Conservation (phyloP, 2,329 filamentous ascomycete species). For the Penicillium rolfsii region DNA sequence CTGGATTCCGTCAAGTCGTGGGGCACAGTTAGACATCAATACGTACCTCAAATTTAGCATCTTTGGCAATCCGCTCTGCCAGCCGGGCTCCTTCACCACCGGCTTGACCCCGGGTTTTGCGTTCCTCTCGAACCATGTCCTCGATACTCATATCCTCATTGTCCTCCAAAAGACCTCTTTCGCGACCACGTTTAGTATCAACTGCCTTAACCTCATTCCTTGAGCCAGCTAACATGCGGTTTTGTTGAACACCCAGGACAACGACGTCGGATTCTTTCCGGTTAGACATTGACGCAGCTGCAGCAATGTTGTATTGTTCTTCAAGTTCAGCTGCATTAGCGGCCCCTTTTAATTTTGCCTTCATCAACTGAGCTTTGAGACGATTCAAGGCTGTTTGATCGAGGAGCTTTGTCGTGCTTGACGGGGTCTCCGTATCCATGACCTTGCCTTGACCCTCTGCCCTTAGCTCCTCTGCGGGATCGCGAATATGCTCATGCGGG, state of each 20-base stretch:
- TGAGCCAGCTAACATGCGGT: slow-evolving; percentile 79
- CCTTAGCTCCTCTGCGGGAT: slow-evolving; percentile 42
- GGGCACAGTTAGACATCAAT: not conserved
- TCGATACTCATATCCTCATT: slow-evolving; percentile 96
- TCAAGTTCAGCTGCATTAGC: slow-evolving; percentile 77
- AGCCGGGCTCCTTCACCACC: slow-evolving; percentile 81
- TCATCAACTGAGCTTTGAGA: slow-evolving; percentile 92
- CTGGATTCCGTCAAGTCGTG: not conserved
- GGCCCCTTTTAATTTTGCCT: slow-evolving; percentile 81
- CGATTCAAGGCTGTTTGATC: slow-evolving; percentile 84
- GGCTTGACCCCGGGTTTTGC: slow-evolving; percentile 74
- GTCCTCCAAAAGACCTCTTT: slow-evolving; percentile 81
- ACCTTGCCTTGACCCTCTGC: slow-evolving; percentile 58
- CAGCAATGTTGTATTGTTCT: slow-evolving; percentile 73
- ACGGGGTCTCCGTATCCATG: slow-evolving; percentile 59
- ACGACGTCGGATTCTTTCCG: slow-evolving; percentile 68
- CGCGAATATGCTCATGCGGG: slow-evolving; percentile 31
- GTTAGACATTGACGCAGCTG: slow-evolving; percentile 65
- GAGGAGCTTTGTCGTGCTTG: slow-evolving; percentile 56
- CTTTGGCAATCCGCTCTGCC: slow-evolving; percentile 92
- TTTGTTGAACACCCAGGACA: slow-evolving; percentile 85
- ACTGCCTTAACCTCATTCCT: slow-evolving; percentile 75
- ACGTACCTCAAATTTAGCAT: slow-evolving; percentile 77
- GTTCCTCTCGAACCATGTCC: slow-evolving; percentile 95
- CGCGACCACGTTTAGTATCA: slow-evolving; percentile 77